These are phyloP conservation scores for Ascochyta viciae-villosae DNA, from an alignment of 2,329 filamentous ascomycete species.

Conservation along the genomic window DNA sequence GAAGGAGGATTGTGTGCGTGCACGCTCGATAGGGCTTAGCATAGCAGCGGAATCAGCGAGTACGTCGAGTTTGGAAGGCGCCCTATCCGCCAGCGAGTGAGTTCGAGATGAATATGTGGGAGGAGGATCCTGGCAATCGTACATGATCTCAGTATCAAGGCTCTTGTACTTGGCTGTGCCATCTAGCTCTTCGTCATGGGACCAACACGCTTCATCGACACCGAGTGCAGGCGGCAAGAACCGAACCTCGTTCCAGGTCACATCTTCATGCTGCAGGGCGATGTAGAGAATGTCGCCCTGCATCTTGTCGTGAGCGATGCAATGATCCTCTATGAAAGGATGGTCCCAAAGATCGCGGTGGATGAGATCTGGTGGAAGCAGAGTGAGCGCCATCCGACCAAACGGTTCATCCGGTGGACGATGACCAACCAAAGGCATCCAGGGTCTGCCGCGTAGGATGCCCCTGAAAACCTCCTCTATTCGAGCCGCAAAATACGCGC, in stretches of 20 bases:
- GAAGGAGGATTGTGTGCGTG: conserved; percentile 28
- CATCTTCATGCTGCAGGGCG: conserved; percentile 49
- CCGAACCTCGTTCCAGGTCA: conserved; percentile 50
- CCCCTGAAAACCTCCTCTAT: conserved; percentile 48
- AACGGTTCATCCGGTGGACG: conserved; percentile 49
- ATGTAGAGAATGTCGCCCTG: conserved; percentile 52
- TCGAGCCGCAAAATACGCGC: conserved; percentile 45
- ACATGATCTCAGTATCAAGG: conserved; percentile 51
- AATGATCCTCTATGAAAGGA: conserved; percentile 51
- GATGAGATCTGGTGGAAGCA: conserved; percentile 43
- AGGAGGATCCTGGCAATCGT: conserved; percentile 53
- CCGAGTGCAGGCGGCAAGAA: conserved; percentile 44
- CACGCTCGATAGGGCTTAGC: conserved; percentile 44
- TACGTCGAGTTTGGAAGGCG: conserved; percentile 48
- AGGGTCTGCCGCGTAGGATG: conserved; percentile 47
- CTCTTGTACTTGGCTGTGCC: conserved; percentile 46
- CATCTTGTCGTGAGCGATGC: conserved; percentile 52
- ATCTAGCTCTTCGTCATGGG: conserved; percentile 50
- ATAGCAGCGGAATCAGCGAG: conserved; percentile 48
- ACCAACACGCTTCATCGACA: conserved; percentile 48
- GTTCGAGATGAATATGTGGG: conserved; percentile 52
- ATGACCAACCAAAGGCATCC: conserved; percentile 51
- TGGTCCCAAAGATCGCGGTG: conserved; percentile 50
- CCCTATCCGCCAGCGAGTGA: conserved; percentile 48
- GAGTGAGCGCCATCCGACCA: conserved; percentile 48